A percentile compares a stretch with the other conserved stretches of the same genome.
Conservation (phyloP, 352 stramenopile genomes). For the Phytophthora sp. region DNA sequence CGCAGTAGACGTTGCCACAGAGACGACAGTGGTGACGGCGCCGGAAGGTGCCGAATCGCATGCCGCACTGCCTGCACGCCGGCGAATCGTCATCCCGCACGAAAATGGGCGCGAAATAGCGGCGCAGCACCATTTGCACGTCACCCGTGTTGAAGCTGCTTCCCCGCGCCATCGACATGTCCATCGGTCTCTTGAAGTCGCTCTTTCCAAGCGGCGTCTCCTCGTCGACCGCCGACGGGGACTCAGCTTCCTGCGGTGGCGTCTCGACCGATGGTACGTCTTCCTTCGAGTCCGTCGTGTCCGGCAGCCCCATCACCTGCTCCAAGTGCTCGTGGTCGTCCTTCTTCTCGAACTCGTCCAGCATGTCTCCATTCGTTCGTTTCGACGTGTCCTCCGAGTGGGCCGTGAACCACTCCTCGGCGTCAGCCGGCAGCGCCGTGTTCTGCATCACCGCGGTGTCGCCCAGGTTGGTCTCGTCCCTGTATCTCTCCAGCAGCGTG, state of each 20-base stretch:
- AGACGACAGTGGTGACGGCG: slow-evolving; percentile 80
- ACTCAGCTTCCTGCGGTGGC: not conserved
- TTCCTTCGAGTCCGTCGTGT: slow-evolving; percentile 11
- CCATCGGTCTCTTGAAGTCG: slow-evolving; percentile 15
- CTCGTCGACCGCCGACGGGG: not conserved
- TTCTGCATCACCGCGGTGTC: slow-evolving; percentile 28
- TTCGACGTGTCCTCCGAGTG: slow-evolving; percentile 22
- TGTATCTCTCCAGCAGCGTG: slow-evolving; percentile 37
- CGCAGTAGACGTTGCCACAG: slow-evolving; percentile 78
- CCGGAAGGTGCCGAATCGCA: slow-evolving; percentile 78
- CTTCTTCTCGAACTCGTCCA: slow-evolving; percentile 7
- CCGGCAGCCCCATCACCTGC: not conserved
- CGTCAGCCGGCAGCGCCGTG: slow-evolving; percentile 23
- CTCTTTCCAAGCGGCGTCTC: slow-evolving; percentile 23
- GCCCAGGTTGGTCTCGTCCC: slow-evolving; percentile 30
- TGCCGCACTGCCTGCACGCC: slow-evolving; percentile 67
- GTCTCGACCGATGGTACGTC: slow-evolving; percentile 1
- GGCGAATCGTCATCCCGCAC: slow-evolving; percentile 52
- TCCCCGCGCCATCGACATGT: slow-evolving; percentile 8
- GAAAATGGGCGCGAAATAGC: slow-evolving; percentile 67
- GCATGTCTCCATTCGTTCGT: slow-evolving; percentile 5
- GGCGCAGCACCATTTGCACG: slow-evolving; percentile 48
- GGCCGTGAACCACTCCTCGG: slow-evolving; percentile 39
- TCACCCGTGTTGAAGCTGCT: slow-evolving; percentile 36
- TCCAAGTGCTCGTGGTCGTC: slow-evolving; percentile 20